Percentiles rank a stretch among this genome's conserved stretches.
These are phyloP conservation scores for Mycothermus thermophilus DNA, from an alignment of 495 filamentous ascomycete genomes.

Conservation along the genomic window DNA sequence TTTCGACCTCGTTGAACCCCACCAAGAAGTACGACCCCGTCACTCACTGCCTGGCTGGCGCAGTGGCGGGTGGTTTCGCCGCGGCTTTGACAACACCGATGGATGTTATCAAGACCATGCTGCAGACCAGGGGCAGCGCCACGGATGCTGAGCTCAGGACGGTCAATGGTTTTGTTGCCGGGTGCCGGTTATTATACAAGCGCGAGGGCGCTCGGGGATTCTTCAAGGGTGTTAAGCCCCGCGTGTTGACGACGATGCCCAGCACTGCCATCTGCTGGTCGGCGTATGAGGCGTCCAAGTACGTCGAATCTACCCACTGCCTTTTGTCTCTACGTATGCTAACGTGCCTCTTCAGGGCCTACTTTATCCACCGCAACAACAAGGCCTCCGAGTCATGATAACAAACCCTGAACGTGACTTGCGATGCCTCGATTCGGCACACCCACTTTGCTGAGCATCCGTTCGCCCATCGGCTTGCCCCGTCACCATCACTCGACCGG, in stretches of 20 bases:
- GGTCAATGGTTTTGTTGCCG: conserved; percentile 68
- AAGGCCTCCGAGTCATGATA: conserved; percentile 3
- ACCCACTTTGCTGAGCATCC: too few species aligned
- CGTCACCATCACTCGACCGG: too few species aligned
- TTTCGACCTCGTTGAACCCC: conserved; percentile 87
- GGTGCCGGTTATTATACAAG: conserved; percentile 67
- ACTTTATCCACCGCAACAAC: conserved; percentile 41
- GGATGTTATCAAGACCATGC: conserved; percentile 93
- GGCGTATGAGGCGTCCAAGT: conserved; percentile 48
- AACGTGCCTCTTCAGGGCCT: conserved; percentile 29
- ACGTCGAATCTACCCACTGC: too few species aligned
- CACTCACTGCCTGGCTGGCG: conserved; percentile 84
- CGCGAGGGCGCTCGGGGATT: conserved; percentile 79
- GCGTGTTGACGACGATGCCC: conserved; percentile 93
- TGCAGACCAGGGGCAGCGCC: conserved; percentile 81
- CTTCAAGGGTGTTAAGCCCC: conserved; percentile 78
- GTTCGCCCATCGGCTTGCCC: too few species aligned
- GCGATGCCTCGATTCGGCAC: too few species aligned
- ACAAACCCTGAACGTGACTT: background rate
- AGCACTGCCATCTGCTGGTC: conserved; percentile 98
- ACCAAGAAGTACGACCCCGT: conserved; percentile 71
- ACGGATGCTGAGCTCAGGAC: conserved; percentile 70
- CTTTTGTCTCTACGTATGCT: background rate
- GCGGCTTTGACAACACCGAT: conserved; percentile 89
- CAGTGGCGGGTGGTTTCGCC: conserved; percentile 82